Evolutionary conservation across 1,284 basidiomycete genomes (phyloP).

Genomic region (Apiotrichum gracile): DNA sequence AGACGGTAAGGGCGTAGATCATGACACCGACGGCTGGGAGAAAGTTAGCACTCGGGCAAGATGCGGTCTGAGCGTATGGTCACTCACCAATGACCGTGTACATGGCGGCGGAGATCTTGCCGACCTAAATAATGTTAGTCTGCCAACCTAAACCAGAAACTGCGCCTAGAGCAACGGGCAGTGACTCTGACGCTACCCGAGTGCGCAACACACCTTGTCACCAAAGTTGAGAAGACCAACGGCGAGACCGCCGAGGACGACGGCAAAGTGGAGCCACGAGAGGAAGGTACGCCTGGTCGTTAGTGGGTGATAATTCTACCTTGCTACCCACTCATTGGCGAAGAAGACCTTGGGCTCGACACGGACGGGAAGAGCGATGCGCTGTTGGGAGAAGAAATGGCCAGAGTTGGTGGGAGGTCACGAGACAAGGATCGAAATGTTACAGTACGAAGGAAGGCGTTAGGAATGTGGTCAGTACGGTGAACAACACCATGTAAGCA

Average conservation of each 20-base stretch:
- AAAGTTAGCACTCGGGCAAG: background rate
- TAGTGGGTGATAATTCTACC: background rate
- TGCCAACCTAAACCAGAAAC: background rate
- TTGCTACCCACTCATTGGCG: conserved; percentile 70
- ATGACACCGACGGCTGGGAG: conserved; percentile 85
- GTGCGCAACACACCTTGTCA: conserved; percentile 74
- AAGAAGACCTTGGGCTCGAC: conserved; percentile 88
- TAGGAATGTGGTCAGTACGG: too few species aligned
- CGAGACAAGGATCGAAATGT: background rate
- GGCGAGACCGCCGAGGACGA: conserved; percentile 83
- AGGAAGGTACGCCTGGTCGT: conserved; percentile 63
- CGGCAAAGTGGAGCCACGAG: conserved; percentile 93
- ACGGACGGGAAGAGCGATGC: conserved; percentile 88
- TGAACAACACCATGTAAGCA: too few species aligned
- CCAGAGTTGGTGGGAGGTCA: background rate
- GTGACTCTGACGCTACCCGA: too few species aligned
- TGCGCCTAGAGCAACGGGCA: background rate
- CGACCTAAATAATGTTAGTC: conserved; percentile 25
- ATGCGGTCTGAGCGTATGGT: background rate
- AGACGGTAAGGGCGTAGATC: conserved; percentile 90
- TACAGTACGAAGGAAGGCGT: background rate
- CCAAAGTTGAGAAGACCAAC: conserved; percentile 98
- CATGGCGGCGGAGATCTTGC: conserved; percentile 48
- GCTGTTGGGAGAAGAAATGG: conserved; percentile 39
- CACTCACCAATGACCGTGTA: conserved; percentile 47